Base-by-base conservation (phyloP, 306 rosid species). In the Cucurbita maxima region DNA sequence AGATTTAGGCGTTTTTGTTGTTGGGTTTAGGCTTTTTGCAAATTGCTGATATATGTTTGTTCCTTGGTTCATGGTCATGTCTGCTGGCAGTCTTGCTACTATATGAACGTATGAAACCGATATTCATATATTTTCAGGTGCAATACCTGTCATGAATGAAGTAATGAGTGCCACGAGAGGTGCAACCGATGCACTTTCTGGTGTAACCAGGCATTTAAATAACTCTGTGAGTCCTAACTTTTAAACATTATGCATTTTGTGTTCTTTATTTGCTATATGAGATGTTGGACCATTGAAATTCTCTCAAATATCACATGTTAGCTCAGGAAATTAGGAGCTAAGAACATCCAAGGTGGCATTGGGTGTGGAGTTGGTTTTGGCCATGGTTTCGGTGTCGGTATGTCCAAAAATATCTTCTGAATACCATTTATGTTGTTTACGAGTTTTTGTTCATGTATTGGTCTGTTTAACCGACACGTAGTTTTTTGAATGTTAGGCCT, bases 311-410 rank as follows among this genome's bases (percentile, higher is more conserved):
- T 58, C 58, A 30, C 75, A 62, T 14, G 75, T 58, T 79, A 91
- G 99, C 77, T 95, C 87, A 88, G 80, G 89, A 95, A 87, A 85
- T 43, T 94, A 25, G 99, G 99, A 81, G 91, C 92, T 76, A 88
- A 83, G 77, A 91, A 84, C 73, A 82, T 91, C 62, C 92, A 95
- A 84, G 91, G 83, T 3, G 96, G 99, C 37, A 18, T 95, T 78
- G 99, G 99, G 72, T 91, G 99, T 83, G 99, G 96, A 67, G 84
- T 94, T 83, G 99, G 99, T 69, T 80, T 94, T 48, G 99, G 99
- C 54, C 97, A 94, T 86, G 99, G 99, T 81, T 91, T 95, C 77
- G 99, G 99, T 72, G 86, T 78, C 79, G 99, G 99, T 95, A 89
- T 80, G 96, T 76, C 58, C 75, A 12, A 7, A 56, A 55, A 52